A percentile compares a stretch with the other conserved stretches of the same genome.
Evolutionary conservation across 179 eudicot species (phyloP).

Genomic region (Corrigiola litoralis): DNA sequence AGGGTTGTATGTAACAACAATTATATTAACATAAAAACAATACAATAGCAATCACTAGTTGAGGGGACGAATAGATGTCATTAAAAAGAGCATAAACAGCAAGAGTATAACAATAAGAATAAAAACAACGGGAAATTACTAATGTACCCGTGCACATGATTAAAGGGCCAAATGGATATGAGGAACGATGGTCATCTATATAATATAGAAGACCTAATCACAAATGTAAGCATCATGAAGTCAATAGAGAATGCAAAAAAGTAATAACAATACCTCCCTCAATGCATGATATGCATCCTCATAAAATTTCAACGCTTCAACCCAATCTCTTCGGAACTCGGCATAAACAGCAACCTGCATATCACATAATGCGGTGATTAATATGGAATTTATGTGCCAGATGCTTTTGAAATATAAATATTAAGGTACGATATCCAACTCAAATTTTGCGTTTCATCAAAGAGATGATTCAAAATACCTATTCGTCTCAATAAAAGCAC

Average conservation of each 20-base stretch:
- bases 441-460: neutral
- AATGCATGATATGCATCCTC: conserved; percentile 88
- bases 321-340: conserved; percentile 97
- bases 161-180: neutral
- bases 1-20: no score
- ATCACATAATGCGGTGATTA: neutral
- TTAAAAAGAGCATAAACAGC: no score
- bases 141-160: no score
- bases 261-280: conserved; percentile 63
- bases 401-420: no score
- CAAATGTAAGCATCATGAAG: neutral
- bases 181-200: neutral
- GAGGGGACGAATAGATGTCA: no score
- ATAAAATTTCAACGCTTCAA: conserved; percentile 80
- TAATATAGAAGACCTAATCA: neutral
- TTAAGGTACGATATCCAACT: neutral
- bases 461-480: neutral
- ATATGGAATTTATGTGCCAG: neutral
- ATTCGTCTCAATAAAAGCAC: neutral
- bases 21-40: no score
- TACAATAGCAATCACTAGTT: no score
- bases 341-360: conserved; percentile 97
- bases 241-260: neutral
- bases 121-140: no score
- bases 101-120: no score